Evolutionary conservation across 768 basidiomycete species (phyloP).

Genomic region (Cystofilobasidium capitatum): DNA sequence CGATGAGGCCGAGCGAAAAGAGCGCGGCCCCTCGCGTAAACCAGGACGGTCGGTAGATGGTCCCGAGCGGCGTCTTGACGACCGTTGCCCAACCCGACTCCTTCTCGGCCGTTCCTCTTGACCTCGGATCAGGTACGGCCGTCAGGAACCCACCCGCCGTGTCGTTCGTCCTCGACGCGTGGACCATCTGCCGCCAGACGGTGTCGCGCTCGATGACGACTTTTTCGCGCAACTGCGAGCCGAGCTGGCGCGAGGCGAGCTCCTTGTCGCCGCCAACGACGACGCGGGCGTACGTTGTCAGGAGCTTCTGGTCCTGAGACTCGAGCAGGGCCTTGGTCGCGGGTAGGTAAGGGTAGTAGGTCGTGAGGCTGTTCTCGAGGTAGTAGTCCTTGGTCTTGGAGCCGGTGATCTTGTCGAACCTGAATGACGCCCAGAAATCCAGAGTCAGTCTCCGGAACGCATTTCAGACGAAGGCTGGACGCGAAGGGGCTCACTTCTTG

Average conservation of each 20-base stretch:
- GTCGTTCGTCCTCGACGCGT: conserved; percentile 40
- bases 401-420: conserved; percentile 86
- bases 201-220: conserved; percentile 97
- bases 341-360: conserved; percentile 15
- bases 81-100: conserved; percentile 43
- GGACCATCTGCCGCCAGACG: conserved; percentile 90
- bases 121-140: conserved; percentile 22
- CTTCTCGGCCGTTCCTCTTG: conserved; percentile 38
- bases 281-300: conserved; percentile 59
- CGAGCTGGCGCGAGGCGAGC: conserved; percentile 68
- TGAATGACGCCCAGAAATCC: conserved; percentile 35
- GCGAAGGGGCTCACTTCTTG: conserved; percentile 62
- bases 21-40: conserved; percentile 57
- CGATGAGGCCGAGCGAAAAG: conserved; percentile 52
- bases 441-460: not conserved
- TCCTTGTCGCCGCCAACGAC: conserved; percentile 62
- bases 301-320: conserved; percentile 62
- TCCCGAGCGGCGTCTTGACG: conserved; percentile 58
- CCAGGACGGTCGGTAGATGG: conserved; percentile 44
- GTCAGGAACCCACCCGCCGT: conserved; percentile 33
- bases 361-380: conserved; percentile 15
- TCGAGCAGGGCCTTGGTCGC: conserved; percentile 47
- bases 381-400: conserved; percentile 30
- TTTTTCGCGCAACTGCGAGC: conserved; percentile 77
- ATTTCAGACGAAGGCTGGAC: not conserved